phyloP scores from a whole-genome alignment of 2,329 filamentous ascomycete species.

The Hawksworthiomyces lignivorus region DNA sequence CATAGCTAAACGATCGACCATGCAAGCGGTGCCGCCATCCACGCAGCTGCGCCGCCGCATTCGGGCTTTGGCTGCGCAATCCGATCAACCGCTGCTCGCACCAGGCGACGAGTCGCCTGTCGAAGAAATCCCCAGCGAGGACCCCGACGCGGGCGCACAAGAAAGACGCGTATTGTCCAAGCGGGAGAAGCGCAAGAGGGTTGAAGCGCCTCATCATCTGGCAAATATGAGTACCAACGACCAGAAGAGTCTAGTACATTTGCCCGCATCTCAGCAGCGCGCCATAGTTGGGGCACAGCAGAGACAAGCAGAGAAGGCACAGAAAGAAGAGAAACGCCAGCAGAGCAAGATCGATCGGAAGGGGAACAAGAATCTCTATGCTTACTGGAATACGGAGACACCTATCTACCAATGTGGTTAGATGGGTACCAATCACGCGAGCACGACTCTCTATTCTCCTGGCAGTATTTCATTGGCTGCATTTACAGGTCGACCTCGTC shows the following conservation, averaged over 20 bases:
- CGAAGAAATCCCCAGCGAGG: not conserved
- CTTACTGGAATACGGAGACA: slow-evolving; percentile 26
- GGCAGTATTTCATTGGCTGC: too few species aligned
- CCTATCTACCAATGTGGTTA: slow-evolving; percentile 25
- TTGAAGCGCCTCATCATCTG: slow-evolving; percentile 14
- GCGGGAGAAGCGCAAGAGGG: slow-evolving; percentile 10
- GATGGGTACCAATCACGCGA: too few species aligned
- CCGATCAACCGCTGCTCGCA: not conserved
- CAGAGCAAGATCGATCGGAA: slow-evolving; percentile 22
- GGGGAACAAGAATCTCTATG: slow-evolving; percentile 27
- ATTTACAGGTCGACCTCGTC: too few species aligned
- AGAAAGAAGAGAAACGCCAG: slow-evolving; percentile 21
- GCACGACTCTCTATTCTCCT: too few species aligned
- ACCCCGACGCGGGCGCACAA: not conserved
- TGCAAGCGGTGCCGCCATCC: not conserved
- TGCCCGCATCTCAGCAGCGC: slow-evolving; percentile 23
- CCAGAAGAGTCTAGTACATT: slow-evolving; percentile 20
- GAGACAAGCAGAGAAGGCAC: slow-evolving; percentile 19
- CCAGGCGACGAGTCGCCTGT: not conserved
- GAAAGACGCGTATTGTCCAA: slow-evolving; percentile 1
- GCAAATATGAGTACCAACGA: slow-evolving; percentile 21
- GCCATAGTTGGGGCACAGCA: slow-evolving; percentile 20
- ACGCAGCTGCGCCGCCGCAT: slow-evolving; percentile 11
- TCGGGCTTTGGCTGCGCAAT: not conserved
- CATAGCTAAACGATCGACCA: slow-evolving; percentile 19